Percentiles rank a stretch among this genome's conserved stretches.
Conservation (phyloP, 768 basidiomycete genomes). For the Amanita pseudoporphyria region DNA sequence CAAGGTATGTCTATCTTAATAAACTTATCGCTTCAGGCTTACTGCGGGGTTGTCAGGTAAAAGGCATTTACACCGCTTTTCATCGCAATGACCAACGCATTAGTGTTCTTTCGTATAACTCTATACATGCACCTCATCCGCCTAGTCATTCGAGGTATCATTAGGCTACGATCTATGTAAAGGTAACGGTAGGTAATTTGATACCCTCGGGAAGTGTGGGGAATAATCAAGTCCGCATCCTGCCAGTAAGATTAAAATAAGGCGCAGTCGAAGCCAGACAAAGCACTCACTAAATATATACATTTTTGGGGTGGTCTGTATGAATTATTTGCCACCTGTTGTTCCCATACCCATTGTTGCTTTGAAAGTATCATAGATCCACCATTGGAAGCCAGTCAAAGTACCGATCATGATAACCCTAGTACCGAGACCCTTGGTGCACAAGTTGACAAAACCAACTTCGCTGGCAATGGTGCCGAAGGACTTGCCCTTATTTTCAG, state of each 20-base stretch:
- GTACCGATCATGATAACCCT: constrained; percentile 80
- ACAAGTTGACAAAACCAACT: constrained; percentile 51
- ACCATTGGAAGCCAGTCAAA: constrained; percentile 80
- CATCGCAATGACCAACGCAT: neutral
- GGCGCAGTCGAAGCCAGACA: constrained; percentile 1
- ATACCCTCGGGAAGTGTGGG: neutral
- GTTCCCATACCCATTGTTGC: constrained; percentile 76
- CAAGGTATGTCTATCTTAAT: no score
- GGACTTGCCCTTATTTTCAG: constrained; percentile 73
- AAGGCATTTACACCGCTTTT: neutral
- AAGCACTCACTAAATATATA: constrained; percentile 4
- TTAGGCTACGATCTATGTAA: constrained; percentile 6
- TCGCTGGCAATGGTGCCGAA: constrained; percentile 63
- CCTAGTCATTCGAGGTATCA: constrained; percentile 2
- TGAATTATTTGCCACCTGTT: constrained; percentile 75
- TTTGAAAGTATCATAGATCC: constrained; percentile 91
- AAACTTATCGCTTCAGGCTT: neutral
- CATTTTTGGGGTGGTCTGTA: neutral
- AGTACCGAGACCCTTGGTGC: constrained; percentile 82
- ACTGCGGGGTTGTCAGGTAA: neutral
- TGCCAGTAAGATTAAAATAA: neutral
- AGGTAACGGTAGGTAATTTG: neutral
- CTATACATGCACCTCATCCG: neutral
- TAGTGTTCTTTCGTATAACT: neutral
- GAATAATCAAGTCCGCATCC: constrained; percentile 4